Evolutionary conservation across 164 flowering plant species (phyloP).

Genomic region (Nelumbo lutea): DNA sequence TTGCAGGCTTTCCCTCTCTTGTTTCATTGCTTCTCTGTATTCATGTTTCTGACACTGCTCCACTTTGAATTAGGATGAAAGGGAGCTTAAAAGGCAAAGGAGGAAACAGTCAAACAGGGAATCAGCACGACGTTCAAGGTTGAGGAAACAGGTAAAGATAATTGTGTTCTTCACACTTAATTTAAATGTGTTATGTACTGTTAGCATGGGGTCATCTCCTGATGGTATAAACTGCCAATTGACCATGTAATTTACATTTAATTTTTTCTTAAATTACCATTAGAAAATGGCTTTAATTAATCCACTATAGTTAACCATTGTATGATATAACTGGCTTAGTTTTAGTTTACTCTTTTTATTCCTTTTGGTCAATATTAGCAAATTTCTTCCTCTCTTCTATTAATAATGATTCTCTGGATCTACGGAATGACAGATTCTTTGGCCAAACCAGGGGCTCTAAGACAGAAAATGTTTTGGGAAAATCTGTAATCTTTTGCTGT

Average conservation of each 20-base stretch:
- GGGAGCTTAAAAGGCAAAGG: slow-evolving; percentile 32
- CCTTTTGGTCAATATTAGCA: not conserved
- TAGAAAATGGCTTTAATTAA: not conserved
- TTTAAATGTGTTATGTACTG: not conserved
- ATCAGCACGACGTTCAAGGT: slow-evolving; percentile 32
- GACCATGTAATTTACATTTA: not conserved
- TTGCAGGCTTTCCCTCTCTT: slow-evolving; percentile 20
- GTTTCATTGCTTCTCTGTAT: not conserved
- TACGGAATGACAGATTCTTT: no score
- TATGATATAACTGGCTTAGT: not conserved
- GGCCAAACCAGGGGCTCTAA: no score
- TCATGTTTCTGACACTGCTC: not conserved
- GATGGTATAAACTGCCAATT: not conserved
- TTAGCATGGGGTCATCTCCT: not conserved
- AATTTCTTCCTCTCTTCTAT: not conserved
- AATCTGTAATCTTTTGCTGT: no score
- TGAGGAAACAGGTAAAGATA: slow-evolving; percentile 29
- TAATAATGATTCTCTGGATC: not conserved
- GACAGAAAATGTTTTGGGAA: no score
- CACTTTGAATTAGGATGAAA: slow-evolving; percentile 22
- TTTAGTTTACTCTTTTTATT: not conserved
- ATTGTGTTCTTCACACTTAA: not conserved
- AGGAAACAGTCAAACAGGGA: slow-evolving; percentile 37
- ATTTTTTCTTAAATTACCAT: not conserved
- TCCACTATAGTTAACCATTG: not conserved